Evolutionary conservation across 805 yeast genomes (phyloP), one percentile per base, ranked within the genome.

Genomic region (Starmera dryadoides): DNA sequence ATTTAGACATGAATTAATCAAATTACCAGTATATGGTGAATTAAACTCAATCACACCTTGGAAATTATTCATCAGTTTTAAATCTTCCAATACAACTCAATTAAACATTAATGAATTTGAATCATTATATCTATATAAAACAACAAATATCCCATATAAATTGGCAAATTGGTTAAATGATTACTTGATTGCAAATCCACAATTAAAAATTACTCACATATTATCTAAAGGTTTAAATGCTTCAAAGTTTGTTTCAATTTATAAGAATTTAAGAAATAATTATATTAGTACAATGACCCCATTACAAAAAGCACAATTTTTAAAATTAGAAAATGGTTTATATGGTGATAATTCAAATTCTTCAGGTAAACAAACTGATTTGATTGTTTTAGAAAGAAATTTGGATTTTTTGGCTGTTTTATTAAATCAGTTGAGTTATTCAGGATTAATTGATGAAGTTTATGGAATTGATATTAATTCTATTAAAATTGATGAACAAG

Each of bases 371-470:
- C 80, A 79, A 42, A 72, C 79, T 37, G 94, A 91, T 52, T 60
- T 89, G 22, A 68, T 91, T 6, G 80, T 89, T 1, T 53, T 91
- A 17, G 98, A 91, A 53, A 66, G 98, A 35, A 75, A 80, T 38
- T 57, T 81, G 22, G 98, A 91, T 60, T 70, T 75, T 33, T 58
- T 84, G 4, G 77, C 95, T 2, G 81, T 87, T 1, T 51, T 86
- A 10, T 61, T 87, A 39, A 76, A 79, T 20, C 97, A 89, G 50
- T 61, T 89, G 49, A 84, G 87, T 2, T 91, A 89, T 56, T 67
- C 75, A 15, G 98, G 98, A 0, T 64, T 93, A 14, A 64, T 88
- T 17, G 89, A 85, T 55, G 96, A 89, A 49, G 56, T 77, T 11
- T 69, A 77, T 47, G 77, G 73, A 4, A 62, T 81, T 6, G 64